Conservation (phyloP, 495 filamentous ascomycete genomes). For the Annulohypoxylon bovei region DNA sequence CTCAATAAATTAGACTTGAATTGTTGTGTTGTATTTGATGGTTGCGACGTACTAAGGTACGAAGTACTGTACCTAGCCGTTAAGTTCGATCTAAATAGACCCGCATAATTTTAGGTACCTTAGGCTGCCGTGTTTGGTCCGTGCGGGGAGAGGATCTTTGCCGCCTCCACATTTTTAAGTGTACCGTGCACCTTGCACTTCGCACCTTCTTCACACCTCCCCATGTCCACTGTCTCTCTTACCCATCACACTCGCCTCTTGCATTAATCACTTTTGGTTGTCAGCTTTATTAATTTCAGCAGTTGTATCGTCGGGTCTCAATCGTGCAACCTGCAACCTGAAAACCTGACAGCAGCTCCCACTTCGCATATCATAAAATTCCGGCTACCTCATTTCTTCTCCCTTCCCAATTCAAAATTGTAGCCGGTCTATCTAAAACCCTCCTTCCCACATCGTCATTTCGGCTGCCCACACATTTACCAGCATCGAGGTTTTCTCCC, state of each 20-base stretch:
- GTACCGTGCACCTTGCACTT: constrained; percentile 21
- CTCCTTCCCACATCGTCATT: constrained; percentile 17
- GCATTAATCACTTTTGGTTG: constrained; percentile 36
- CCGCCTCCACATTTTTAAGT: constrained; percentile 32
- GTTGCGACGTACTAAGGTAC: background rate
- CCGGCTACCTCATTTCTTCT: background rate
- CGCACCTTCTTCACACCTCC: constrained; percentile 15
- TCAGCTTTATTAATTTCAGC: constrained; percentile 20
- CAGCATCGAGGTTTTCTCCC: constrained; percentile 33
- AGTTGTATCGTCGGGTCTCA: constrained; percentile 11
- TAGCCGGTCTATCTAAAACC: constrained; percentile 36
- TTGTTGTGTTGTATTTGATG: background rate
- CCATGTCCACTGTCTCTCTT: constrained; percentile 4
- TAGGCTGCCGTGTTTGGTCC: constrained; percentile 9
- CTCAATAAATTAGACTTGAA: background rate
- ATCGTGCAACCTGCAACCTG: constrained; percentile 15
- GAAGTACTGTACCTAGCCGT: background rate
- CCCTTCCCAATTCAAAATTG: background rate
- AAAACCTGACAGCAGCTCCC: background rate
- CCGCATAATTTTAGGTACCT: constrained; percentile 1
- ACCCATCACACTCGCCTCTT: constrained; percentile 27
- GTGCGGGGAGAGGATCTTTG: constrained; percentile 22
- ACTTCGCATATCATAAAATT: background rate
- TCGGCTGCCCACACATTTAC: constrained; percentile 26
- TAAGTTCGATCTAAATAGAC: constrained; percentile 9